Base-by-base conservation (phyloP, 2,329 filamentous ascomycete species). In the Colletotrichum filicis region DNA sequence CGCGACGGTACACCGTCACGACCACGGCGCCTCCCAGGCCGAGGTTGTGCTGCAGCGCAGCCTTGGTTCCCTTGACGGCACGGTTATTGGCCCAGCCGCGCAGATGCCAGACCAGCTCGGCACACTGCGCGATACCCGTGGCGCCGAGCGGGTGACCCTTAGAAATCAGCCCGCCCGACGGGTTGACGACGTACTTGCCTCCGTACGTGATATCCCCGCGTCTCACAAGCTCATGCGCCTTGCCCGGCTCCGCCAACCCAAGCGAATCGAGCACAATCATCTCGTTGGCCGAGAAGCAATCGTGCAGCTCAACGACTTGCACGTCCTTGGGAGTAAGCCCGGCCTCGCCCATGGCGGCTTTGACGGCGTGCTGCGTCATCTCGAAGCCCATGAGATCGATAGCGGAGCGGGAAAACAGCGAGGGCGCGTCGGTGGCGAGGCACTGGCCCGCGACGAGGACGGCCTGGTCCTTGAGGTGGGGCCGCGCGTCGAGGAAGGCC, bases 231-330 rank as follows among this genome's bases (percentile, higher is more conserved):
- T 98, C 95, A 81, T 98, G 95, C 0, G 96, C 97, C 82, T 95
- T 96, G 19, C 96, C 96, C 16, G 89, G 90, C 71, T 91, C 91
- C 53, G 88, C 90, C 12, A 98, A 88, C 1, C 95, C 95, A 1
- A 98, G 88, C 0, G 94, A 94, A 80, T 98, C 96, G 63, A 98
- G 92, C 1, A 92, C 92, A 64, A 97, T 89, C 93, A 98, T 93
- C 87, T 98, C 94, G 82, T 98, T 98, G 30, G 96, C 92, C 22
- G 92, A 95, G 89, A 98, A 98, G 86, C 97, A 98, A 85, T 98
- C 97, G 84, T 98, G 97, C 74, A 98, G 87, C 85, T 98, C 96
- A 79, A 94, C 95, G 19, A 98, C 93, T 79, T 93, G 91, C 75
- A 96, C 89, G 42, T 85, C 83, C 6, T n/a, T 12, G 0, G 93